Base-by-base conservation (phyloP, 352 stramenopile genomes). In the Globisporangium yorkense region DNA sequence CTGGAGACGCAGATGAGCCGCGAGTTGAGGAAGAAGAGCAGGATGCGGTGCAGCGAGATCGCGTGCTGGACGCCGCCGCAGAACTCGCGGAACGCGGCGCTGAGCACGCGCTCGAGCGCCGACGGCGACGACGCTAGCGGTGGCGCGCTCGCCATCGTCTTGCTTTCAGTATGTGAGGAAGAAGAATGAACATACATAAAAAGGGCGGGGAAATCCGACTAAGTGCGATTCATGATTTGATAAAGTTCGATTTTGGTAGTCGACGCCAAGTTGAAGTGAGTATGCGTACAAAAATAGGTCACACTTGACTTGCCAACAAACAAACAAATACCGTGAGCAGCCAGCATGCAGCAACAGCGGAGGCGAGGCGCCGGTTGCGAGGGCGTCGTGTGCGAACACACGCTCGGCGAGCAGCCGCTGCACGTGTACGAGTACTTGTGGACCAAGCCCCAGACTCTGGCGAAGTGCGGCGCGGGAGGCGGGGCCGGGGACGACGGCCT, bases 1-100 rank as follows among this genome's bases (percentile, higher is more conserved):
- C 83, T 92, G 49, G 79, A 88, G 56, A 92, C 79, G 24, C 85
- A 90, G 54, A 94, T 88, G 54, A 94, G 82, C 3, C 77, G 71
- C 57, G 85, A 94, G 63, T 93, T 85, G 52, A 92, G 62, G 60
- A 88, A 94, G 75, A 93, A 90, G 43, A 90, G 72, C 51, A 92
- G 70, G 69, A 94, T 94, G 62, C 81, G 83, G 54, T 94, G 85
- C 33, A 91, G 66, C 47, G 85, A 94, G 40, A 94, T 77, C 56
- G 85, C 84, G 72, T 93, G 81, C 72, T 92, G 78, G n/a, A 93
- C 75, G 49, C 85, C 85, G 8, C 76, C 79, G 67, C 85, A 94
- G 72, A 90, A 94, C 66, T 87, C 83, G 57, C 77, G 79, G 69
- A 91, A 92, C 45, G 76, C 68, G 27, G 80, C 71, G 66, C 80